Conservation (phyloP, 805 yeast species). For the Pichia ethanolica region DNA sequence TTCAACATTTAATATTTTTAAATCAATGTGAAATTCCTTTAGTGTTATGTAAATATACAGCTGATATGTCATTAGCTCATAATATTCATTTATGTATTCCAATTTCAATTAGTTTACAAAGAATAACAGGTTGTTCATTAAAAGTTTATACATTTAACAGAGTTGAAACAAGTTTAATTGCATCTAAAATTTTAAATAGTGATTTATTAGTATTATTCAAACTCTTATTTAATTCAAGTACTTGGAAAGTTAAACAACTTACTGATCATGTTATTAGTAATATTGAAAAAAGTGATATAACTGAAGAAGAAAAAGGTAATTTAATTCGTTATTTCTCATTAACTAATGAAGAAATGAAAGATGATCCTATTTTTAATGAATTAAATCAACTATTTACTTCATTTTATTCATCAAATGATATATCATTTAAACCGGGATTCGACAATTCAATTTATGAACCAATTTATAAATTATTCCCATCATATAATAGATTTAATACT, state of each 20-base stretch:
- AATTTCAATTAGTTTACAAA: slow-evolving; percentile 2
- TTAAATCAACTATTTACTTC: background rate
- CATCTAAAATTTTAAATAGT: background rate
- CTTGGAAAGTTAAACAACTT: background rate
- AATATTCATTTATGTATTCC: slow-evolving; percentile 9
- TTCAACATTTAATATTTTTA: background rate
- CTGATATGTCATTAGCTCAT: background rate
- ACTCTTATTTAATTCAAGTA: background rate
- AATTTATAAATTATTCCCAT: slow-evolving; percentile 2
- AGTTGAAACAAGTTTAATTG: background rate
- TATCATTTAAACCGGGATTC: slow-evolving; percentile 6
- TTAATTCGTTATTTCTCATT: background rate
- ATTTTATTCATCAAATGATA: background rate
- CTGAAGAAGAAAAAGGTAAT: background rate
- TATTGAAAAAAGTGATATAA: background rate
- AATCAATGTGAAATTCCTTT: slow-evolving; percentile 2
- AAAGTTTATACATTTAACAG: background rate
- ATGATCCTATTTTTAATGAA: background rate
- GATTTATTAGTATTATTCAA: background rate
- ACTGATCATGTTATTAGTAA: background rate
- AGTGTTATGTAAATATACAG: background rate
- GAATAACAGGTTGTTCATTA: slow-evolving; percentile 1
- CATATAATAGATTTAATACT: background rate
- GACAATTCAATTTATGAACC: background rate
- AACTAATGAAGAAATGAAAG: background rate